Base-by-base conservation (phyloP, 139 green algal genomes). In the Zygnema circumcarinatum region DNA sequence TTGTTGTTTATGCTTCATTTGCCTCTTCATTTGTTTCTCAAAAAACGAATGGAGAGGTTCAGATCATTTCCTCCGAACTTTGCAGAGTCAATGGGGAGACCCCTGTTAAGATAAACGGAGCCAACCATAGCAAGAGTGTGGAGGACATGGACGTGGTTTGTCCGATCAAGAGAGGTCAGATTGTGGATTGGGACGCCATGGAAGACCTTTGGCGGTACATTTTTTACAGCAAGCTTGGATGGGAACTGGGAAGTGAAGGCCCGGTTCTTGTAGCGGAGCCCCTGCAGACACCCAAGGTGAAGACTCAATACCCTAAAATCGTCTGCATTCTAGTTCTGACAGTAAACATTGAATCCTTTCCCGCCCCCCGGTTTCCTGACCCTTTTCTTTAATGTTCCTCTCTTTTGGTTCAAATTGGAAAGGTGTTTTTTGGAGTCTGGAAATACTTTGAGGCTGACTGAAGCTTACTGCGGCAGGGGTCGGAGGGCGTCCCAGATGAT, bases 201-300 rank as follows among this genome's bases (percentile, higher is more conserved):
- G 82, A 91, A n/a, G 83, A 76, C 41, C 25, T 89, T n/a, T 91
- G 87, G 87, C 67, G 52, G 1, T 79, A 85, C 53, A 86, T 89
- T 22, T 56, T 91, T 22, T 91, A 91, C 81, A 25, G 22, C n/a
- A 40, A 86, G 68, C 73, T 89, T 29, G 81, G 81, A 16, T 91
- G 87, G 87, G 87, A 89, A 39, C 52, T 56, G 33, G 87, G 87
- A 32, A 41, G 74, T 22, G 87, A 91, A 68, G 87, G 87, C 35
- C 67, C 32, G n/a, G 74, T 91, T 22, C 83, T 91, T 29, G 33
- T 90, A 22, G 67, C 83, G 1, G 87, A 91, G 31, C 87, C 87
- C 25, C 16, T 89, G 21, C 36, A 79, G 32, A 79, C 82, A 21
- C 40, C 87, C 0, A 86, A 85, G 62, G 76, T 75, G 16, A 41